Conservation (phyloP, 2,329 filamentous ascomycete species). For the Capronia americana region DNA sequence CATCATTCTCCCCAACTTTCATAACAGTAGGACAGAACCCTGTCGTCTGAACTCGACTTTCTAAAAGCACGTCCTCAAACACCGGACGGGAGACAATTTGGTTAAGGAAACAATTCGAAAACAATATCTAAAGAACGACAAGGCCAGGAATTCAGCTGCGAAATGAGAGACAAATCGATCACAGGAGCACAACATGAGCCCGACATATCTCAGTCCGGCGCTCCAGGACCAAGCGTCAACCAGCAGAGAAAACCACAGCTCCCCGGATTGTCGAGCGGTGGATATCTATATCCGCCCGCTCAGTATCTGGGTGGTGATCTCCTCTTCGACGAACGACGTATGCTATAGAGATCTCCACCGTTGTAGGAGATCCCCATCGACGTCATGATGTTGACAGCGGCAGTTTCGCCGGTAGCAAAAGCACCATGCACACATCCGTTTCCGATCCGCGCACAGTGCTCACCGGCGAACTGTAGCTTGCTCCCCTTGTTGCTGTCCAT, state of each 20-base stretch:
- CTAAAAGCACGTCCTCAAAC: neutral
- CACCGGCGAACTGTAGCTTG: slow-evolving; percentile 52
- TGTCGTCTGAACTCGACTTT: slow-evolving; percentile 1
- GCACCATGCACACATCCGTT: slow-evolving; percentile 55
- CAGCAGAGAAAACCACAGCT: slow-evolving; percentile 18
- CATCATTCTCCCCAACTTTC: neutral
- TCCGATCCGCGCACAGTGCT: slow-evolving; percentile 49
- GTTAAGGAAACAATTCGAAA: neutral
- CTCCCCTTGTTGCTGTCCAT: slow-evolving; percentile 47
- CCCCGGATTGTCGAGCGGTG: slow-evolving; percentile 17
- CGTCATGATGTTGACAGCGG: slow-evolving; percentile 49
- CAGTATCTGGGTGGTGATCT: slow-evolving; percentile 33
- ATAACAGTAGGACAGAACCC: neutral
- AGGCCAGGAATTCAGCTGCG: slow-evolving; percentile 12
- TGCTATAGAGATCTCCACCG: slow-evolving; percentile 40
- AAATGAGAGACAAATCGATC: neutral
- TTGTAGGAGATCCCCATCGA: slow-evolving; percentile 48
- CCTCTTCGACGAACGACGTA: slow-evolving; percentile 29
- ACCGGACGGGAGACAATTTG: slow-evolving; percentile 1
- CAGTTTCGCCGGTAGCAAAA: slow-evolving; percentile 53
- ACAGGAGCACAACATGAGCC: slow-evolving; percentile 16
- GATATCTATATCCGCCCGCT: slow-evolving; percentile 14
- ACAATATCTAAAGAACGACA: slow-evolving; percentile 1
- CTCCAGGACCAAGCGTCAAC: slow-evolving; percentile 23
- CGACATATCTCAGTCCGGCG: slow-evolving; percentile 35